These are phyloP conservation scores for Fusarium phyllophilum DNA, from an alignment of 2,329 filamentous ascomycete genomes.

Conservation along the genomic window DNA sequence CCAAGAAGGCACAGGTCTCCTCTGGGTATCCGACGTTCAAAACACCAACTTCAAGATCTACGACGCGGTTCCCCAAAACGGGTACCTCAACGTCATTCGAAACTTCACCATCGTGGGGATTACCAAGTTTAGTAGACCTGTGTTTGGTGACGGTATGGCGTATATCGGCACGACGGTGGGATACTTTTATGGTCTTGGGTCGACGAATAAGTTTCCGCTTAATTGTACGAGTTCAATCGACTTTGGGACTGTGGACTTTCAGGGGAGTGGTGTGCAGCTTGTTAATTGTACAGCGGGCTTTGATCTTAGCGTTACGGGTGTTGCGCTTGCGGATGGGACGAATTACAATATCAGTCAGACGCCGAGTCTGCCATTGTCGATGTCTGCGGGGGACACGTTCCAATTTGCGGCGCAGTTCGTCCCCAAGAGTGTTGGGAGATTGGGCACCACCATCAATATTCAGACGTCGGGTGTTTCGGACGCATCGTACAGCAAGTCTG, in stretches of 20 bases:
- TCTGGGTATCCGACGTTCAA: constrained; percentile 67
- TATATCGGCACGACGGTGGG: constrained; percentile 65
- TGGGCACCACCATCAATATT: constrained; percentile 59
- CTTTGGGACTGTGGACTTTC: constrained; percentile 59
- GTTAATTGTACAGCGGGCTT: constrained; percentile 62
- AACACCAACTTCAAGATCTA: constrained; percentile 63
- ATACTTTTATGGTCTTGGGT: constrained; percentile 65
- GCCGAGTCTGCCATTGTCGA: constrained; percentile 45
- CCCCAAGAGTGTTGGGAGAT: constrained; percentile 54
- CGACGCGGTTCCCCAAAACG: constrained; percentile 60
- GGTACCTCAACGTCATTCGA: constrained; percentile 58
- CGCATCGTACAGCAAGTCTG: constrained; percentile 57
- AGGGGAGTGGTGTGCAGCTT: constrained; percentile 39
- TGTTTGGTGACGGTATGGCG: constrained; percentile 65
- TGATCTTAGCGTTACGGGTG: constrained; percentile 53
- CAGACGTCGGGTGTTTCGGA: constrained; percentile 57
- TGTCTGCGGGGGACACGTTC: constrained; percentile 53
- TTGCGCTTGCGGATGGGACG: constrained; percentile 48
- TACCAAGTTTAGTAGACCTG: constrained; percentile 66
- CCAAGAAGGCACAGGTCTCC: constrained; percentile 63
- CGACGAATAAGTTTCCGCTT: constrained; percentile 63
- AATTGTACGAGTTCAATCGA: constrained; percentile 61
- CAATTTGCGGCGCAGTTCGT: constrained; percentile 56
- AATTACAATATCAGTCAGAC: constrained; percentile 52
- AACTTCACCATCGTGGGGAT: constrained; percentile 62